These are phyloP conservation scores for Nicotiana benthamiana DNA, from an alignment of 257 asterid genomes.

Conservation along the genomic window DNA sequence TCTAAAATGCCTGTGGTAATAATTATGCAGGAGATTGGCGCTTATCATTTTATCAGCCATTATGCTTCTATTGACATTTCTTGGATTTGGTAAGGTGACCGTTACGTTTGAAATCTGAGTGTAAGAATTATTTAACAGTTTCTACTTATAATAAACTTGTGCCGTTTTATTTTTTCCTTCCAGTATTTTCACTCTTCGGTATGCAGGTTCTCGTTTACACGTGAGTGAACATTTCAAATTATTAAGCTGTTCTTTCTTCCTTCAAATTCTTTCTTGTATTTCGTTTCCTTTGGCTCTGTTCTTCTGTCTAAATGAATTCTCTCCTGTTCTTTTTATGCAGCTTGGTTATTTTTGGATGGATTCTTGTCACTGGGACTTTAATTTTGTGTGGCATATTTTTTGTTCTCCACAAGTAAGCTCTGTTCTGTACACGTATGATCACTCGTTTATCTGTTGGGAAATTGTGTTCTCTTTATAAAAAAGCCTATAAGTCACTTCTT, in stretches of 20 bases:
- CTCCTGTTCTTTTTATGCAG: slow-evolving; percentile 42
- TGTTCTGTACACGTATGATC: neutral
- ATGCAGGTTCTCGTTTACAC: slow-evolving; percentile 68
- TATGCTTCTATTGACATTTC: slow-evolving; percentile 74
- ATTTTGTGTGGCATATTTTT: slow-evolving; percentile 79
- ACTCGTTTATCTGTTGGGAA: neutral
- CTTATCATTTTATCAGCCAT: slow-evolving; percentile 79
- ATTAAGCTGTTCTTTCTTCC: neutral
- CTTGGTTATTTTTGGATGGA: slow-evolving; percentile 77
- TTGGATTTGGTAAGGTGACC: slow-evolving; percentile 67
- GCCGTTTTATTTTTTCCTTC: slow-evolving; percentile 7
- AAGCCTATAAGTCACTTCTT: neutral
- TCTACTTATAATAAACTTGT: neutral
- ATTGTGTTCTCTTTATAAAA: neutral
- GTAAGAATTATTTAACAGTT: neutral
- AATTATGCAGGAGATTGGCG: slow-evolving; percentile 73
- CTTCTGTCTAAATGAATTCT: neutral
- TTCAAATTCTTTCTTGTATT: neutral
- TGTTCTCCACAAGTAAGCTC: slow-evolving; percentile 74
- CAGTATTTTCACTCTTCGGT: slow-evolving; percentile 85
- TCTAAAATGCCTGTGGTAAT: neutral
- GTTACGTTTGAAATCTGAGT: neutral
- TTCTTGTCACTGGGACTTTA: slow-evolving; percentile 81
- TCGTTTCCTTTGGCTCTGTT: neutral
- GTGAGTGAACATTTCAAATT: slow-evolving; percentile 42